A percentile compares a stretch with the other conserved stretches of the same genome.
These are phyloP conservation scores for Pharus latifolius DNA, from an alignment of 176 grass and related monocot species.

Conservation along the genomic window DNA sequence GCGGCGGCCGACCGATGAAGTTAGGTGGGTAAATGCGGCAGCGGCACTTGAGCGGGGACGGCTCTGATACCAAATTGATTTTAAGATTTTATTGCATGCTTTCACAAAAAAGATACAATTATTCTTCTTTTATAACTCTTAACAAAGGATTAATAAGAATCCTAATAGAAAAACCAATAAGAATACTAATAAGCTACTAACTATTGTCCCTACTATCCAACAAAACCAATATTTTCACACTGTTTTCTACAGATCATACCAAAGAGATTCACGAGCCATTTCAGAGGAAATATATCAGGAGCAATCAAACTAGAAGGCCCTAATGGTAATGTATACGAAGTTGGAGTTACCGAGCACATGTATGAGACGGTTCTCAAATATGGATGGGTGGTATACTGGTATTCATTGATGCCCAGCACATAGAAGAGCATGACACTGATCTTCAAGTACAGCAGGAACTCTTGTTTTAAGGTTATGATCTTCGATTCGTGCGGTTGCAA, in stretches of 20 bases:
- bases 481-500: conserved; percentile 11
- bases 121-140: too few relatives aligned
- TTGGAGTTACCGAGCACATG: neutral
- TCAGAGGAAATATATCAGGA: conserved; percentile 6
- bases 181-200: neutral
- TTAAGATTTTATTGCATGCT: too few relatives aligned
- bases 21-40: too few relatives aligned
- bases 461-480: conserved; percentile 19
- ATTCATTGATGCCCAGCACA: conserved; percentile 7
- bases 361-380: neutral
- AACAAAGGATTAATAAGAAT: too few relatives aligned
- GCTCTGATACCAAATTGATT: too few relatives aligned
- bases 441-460: conserved; percentile 17
- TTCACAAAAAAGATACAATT: too few relatives aligned
- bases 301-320: conserved; percentile 11
- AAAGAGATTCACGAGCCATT: conserved; percentile 18
- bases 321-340: neutral
- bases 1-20: too few relatives aligned
- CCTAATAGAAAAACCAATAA: neutral
- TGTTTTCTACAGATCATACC: conserved; percentile 19
- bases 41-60: too few relatives aligned
- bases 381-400: conserved; percentile 25
- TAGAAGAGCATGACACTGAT: conserved; percentile 19
- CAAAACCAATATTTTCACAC: neutral
- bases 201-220: neutral